These are phyloP conservation scores for Termitomyces titanicus DNA, from an alignment of 768 basidiomycete species.

Conservation along the genomic window DNA sequence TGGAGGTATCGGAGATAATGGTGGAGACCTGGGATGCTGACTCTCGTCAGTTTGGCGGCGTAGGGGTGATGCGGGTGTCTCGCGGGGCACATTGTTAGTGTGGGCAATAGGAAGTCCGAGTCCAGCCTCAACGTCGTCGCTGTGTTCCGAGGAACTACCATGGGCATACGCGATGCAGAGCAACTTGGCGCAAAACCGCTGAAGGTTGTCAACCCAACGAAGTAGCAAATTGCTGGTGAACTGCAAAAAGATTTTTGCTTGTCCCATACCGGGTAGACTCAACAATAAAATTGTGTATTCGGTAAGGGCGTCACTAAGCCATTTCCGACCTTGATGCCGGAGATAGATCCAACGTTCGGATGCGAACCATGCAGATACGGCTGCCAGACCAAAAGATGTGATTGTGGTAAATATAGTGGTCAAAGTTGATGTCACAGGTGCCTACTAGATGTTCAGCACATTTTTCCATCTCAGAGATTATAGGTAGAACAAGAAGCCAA, in stretches of 20 bases:
- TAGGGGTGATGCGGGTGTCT: slow-evolving; percentile 4
- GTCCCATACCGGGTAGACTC: slow-evolving; percentile 24
- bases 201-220: slow-evolving; percentile 13
- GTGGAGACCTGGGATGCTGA: slow-evolving; percentile 15
- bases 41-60: slow-evolving; percentile 21
- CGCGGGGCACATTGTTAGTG: slow-evolving; percentile 1
- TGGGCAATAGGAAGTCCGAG: slow-evolving; percentile 21
- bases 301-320: slow-evolving; percentile 59
- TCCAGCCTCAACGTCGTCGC: slow-evolving; percentile 26
- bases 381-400: slow-evolving; percentile 66
- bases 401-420: slow-evolving; percentile 76
- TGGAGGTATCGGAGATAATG: slow-evolving; percentile 11
- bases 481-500: background rate
- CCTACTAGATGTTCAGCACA: slow-evolving; percentile 32
- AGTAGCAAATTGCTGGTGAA: slow-evolving; percentile 15
- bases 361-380: slow-evolving; percentile 73
- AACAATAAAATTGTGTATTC: slow-evolving; percentile 39
- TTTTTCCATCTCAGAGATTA: background rate
- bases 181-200: slow-evolving; percentile 22
- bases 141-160: slow-evolving; percentile 20
- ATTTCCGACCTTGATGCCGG: slow-evolving; percentile 62
- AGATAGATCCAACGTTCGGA: slow-evolving; percentile 65
- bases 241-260: slow-evolving; percentile 10
- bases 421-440: slow-evolving; percentile 57
- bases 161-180: slow-evolving; percentile 18